Percentiles rank a stretch among this genome's conserved stretches.
Evolutionary conservation across 176 grass and related monocot species (phyloP).

Genomic region (Areca catechu): DNA sequence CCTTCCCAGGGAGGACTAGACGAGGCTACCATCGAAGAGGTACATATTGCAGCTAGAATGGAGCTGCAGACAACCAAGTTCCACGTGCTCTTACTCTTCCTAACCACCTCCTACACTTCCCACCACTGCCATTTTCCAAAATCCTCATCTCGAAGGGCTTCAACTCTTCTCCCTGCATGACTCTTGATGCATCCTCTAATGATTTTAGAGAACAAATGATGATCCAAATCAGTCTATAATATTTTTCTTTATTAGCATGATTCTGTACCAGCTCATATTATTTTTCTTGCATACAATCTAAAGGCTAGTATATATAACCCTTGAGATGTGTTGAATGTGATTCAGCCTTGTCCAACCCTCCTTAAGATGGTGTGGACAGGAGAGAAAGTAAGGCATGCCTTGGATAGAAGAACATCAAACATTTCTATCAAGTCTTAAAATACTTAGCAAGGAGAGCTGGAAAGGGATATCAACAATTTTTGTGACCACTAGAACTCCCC

Average conservation of each 20-base stretch:
- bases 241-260: too few species aligned
- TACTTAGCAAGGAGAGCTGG: constrained; percentile 57
- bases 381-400: constrained; percentile 55
- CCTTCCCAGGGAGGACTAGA: constrained; percentile 2
- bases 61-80: constrained; percentile 25
- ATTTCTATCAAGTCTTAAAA: constrained; percentile 62
- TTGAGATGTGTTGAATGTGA: too few species aligned
- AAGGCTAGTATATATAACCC: too few species aligned
- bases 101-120: constrained; percentile 44
- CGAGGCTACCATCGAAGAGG: constrained; percentile 9
- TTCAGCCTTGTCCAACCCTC: constrained; percentile 29
- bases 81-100: constrained; percentile 61
- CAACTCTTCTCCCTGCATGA: too few species aligned
- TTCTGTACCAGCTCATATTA: too few species aligned
- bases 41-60: constrained; percentile 25
- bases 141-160: too few species aligned
- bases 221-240: too few species aligned
- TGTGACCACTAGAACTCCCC: constrained; percentile 60
- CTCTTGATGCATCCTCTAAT: too few species aligned
- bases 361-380: constrained; percentile 27
- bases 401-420: constrained; percentile 73
- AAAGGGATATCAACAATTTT: constrained; percentile 53
- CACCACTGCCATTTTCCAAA: neutral
- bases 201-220: too few species aligned
- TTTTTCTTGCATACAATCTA: too few species aligned